These are phyloP conservation scores for Cyanodermella asteris DNA, from an alignment of 2,329 filamentous ascomycete species.

Conservation along the genomic window DNA sequence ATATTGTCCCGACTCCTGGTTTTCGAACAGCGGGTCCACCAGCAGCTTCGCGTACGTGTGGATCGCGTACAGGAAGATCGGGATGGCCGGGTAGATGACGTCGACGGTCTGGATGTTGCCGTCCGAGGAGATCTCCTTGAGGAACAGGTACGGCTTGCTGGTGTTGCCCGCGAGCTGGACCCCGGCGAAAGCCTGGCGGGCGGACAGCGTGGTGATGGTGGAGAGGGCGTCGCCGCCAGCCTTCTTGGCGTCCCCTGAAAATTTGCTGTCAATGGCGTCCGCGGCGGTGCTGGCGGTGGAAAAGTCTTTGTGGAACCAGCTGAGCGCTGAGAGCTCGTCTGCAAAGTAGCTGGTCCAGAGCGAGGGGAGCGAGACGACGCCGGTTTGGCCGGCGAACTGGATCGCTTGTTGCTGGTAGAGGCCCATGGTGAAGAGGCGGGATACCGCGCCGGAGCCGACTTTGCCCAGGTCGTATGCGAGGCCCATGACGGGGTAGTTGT, in stretches of 20 bases:
- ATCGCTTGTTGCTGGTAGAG: constrained; percentile 26
- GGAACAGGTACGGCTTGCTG: constrained; percentile 16
- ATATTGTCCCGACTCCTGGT: constrained; percentile 20
- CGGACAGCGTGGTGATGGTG: constrained; percentile 19
- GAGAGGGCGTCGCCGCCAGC: constrained; percentile 18
- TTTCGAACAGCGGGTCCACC: constrained; percentile 21
- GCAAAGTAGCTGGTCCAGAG: constrained; percentile 28
- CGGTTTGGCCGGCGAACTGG: constrained; percentile 24
- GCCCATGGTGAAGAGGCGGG: constrained; percentile 27
- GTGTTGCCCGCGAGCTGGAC: constrained; percentile 19
- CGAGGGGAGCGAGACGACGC: constrained; percentile 18
- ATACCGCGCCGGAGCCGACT: constrained; percentile 16
- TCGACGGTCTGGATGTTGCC: constrained; percentile 23
- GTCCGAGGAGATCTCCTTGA: constrained; percentile 23
- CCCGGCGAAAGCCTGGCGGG: constrained; percentile 20
- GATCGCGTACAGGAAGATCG: constrained; percentile 20
- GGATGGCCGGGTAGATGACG: constrained; percentile 21
- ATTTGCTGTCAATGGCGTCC: constrained; percentile 12
- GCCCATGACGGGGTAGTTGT: constrained; percentile 30
- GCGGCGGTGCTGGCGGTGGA: constrained; percentile 16
- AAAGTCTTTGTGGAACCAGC: constrained; percentile 20
- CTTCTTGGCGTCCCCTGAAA: constrained; percentile 12
- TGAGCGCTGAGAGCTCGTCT: constrained; percentile 18
- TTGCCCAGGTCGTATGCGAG: constrained; percentile 28
- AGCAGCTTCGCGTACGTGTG: constrained; percentile 22